Evolutionary conservation across 345 rosid species (phyloP), one percentile per base, ranked within the genome.

Genomic region (Stellera chamaejasme): DNA sequence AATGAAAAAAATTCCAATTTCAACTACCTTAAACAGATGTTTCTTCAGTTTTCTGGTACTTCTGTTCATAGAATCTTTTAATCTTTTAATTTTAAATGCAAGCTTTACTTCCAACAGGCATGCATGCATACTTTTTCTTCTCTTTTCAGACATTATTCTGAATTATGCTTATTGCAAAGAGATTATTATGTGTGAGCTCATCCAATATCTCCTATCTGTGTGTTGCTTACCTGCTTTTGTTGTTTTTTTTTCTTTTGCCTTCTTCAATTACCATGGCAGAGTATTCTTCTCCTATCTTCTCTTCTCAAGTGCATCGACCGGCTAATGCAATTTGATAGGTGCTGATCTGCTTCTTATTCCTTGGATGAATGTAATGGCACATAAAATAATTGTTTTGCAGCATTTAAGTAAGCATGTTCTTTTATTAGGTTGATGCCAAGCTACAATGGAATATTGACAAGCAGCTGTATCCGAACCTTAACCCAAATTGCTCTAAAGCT

Each of bases 251-350:
- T 67, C 46, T 19, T 19, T 19, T 19, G 23, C 23, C 23, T 19
- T 19, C 23, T 19, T 19, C 23, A 19, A 19, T 51, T 59, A 48
- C 65, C 49, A 56, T 82, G 66, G 70, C 97, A 93, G 99, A 87
- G 75, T 79, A 66, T 87, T 27, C 64, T 67, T 66, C 69, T 84
- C 67, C 73, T 93, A 62, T 75, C 97, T 48, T 88, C 99, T 65
- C 93, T 91, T 71, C 91, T 93, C 79, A 93, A 93, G 79, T 91
- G 89, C 66, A 85, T 91, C 23, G 99, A 89, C 73, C 77, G 84
- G 68, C 88, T 93, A 61, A 75, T 93, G 80, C 97, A 93, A 66
- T 93, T 84, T 70, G 97, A 89, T 83, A 82, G 97, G 97, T 93
- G 90, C 82, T 66, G 50, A 15, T 49, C 71, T 50, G 41, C 47